Evolutionary conservation across 108 stramenopile genomes (phyloP), one percentile per base, ranked within the genome.

Genomic region (Pseudonitzschia multiseries): DNA sequence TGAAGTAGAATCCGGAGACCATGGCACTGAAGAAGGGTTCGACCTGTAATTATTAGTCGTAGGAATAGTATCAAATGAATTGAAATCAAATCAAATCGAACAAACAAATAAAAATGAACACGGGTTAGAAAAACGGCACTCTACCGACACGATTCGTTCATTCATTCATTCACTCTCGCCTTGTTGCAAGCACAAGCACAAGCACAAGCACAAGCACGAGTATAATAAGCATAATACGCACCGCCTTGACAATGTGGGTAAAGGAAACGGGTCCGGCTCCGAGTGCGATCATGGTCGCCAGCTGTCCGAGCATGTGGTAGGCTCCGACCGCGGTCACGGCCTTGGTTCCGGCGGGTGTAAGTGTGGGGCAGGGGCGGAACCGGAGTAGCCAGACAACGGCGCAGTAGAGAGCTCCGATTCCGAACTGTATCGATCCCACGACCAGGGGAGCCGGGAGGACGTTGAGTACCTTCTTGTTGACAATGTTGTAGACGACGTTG

Each of bases 401-500:
- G 27, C 86, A 84, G 85, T 95, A 96, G 12, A 97, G 71, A 14
- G 78, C 81, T 29, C 98, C 98, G 41, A 94, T 79, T 20, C 87
- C 84, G 43, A 99, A 88, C 79, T 99, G 98, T 33, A 95, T 66
- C 26, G 93, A 80, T 26, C 92, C 94, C 0, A 99, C 87, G 27
- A 92, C 93, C 69, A 90, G 83, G 17, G 96, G 96, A 18, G 96
- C 91, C 18, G 95, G 93, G 4, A 98, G 79, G 8, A 85, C 78
- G 66, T 98, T 97, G 63, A 99, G 85, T 4, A 91, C 92, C 65
- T 89, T 94, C 80, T 99, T 98, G 84, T 98, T 98, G 77, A 92
- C 72, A 67, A 99, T 96, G 84, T 99, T 99, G 93, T 99, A 99
- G 70, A 91, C 74, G 59, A 99, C 79, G 76, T 98, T 99, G 67